Percentiles rank a stretch among this genome's conserved stretches.
Evolutionary conservation across 495 filamentous ascomycete species (phyloP).

Genomic region (Cairneyella variabilis): DNA sequence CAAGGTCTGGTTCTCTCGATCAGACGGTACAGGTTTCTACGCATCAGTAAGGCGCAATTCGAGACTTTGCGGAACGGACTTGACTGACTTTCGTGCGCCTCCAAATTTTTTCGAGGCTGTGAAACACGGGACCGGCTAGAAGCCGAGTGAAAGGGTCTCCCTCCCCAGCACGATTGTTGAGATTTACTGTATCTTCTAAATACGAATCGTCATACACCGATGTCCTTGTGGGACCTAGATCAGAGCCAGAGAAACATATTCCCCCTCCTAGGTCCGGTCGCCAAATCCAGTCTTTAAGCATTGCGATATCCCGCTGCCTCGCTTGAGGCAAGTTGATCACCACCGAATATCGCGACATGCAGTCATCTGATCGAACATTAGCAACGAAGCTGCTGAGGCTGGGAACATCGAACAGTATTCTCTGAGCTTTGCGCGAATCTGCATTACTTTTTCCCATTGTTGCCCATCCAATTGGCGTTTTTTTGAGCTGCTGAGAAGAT

Average conservation of each 20-base stretch:
- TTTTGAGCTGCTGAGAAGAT: conserved; percentile 4
- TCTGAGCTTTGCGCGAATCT: conserved; percentile 7
- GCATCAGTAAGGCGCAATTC: too few species aligned
- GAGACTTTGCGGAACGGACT: too few species aligned
- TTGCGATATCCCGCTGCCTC: conserved; percentile 1
- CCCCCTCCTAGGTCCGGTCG: conserved; percentile 1
- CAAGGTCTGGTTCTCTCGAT: background rate
- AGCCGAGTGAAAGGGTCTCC: conserved; percentile 1
- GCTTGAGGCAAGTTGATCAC: background rate
- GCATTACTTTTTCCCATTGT: conserved; percentile 2
- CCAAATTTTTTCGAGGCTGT: background rate
- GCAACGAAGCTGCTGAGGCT: background rate
- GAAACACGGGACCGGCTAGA: conserved; percentile 3
- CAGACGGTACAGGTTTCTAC: conserved; percentile 1
- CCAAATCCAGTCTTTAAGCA: background rate
- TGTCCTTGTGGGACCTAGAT: background rate
- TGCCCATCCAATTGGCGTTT: background rate
- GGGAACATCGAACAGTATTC: conserved; percentile 9
- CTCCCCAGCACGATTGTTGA: conserved; percentile 4
- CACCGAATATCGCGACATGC: background rate
- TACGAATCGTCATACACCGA: background rate
- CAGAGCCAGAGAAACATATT: background rate
- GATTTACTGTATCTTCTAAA: background rate
- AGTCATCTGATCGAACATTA: background rate
- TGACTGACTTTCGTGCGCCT: conserved; percentile 4